Base-by-base conservation (phyloP, 1,284 basidiomycete genomes). In the Anthracocystis walkeri region DNA sequence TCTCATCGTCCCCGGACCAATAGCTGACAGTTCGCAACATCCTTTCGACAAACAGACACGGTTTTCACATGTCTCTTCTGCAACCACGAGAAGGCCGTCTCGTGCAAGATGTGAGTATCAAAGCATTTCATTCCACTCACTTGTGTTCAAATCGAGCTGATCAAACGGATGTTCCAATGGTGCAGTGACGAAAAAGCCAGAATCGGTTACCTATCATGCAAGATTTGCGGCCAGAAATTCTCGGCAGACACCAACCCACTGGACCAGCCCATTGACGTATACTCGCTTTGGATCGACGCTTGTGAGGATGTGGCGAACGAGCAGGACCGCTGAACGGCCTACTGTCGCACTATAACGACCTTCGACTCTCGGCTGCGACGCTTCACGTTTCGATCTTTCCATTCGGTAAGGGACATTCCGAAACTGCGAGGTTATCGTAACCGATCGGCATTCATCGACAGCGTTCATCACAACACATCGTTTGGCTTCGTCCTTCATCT, bases 201-300 rank as follows among this genome's bases (percentile, higher is more conserved):
- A 27, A 65, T 74, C n/a, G 86, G 85, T 0, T 81, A 51, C 46
- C 55, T 75, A 12, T 75, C 67, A 48, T 82, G 77, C 57, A 87
- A 67, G 78, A 58, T 73, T 33, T 87, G 86, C 64, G 85, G 78
- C 21, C 82, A 77, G 73, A 81, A 80, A 54, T 80, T 81, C 45
- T 78, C 85, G 20, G 66, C 79, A 25, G 55, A 49, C 63, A 85
- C 71, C 10, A 56, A 75, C 91, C 92, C 94, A 82, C 87, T 95
- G 52, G 93, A 92, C 1, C 93, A 94, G 78, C 90, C 93, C 6
- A 91, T 95, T 68, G 93, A 95, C 85, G 92, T 95, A 29, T 95
- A 94, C 85, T 93, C 92, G 35, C 72, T 93, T 82, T 95, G 93
- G 93, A 93, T 94, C 75, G 93, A 94, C 85, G 93, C 93, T 49